These are phyloP conservation scores for Termitomyces sp. DNA, from an alignment of 768 basidiomycete genomes.

Conservation along the genomic window DNA sequence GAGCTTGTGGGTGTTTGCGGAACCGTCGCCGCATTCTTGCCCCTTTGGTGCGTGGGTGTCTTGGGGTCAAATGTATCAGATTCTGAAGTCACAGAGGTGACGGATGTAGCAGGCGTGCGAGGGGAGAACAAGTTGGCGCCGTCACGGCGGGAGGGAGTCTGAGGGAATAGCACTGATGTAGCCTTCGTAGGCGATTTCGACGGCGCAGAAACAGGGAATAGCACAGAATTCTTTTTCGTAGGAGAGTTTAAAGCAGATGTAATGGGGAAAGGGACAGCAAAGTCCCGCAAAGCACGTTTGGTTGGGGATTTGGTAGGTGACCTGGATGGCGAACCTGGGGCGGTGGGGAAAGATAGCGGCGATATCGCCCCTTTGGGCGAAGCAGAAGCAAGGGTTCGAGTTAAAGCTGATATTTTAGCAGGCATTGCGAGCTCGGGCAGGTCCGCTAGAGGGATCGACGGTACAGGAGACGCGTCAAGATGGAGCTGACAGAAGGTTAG, in stretches of 20 bases:
- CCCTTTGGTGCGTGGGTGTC: conserved; percentile 67
- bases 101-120: conserved; percentile 43
- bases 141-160: conserved; percentile 60
- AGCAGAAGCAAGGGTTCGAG: conserved; percentile 66
- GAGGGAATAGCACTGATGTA: conserved; percentile 45
- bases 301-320: conserved; percentile 38
- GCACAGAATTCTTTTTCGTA: conserved; percentile 10
- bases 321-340: conserved; percentile 39
- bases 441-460: conserved; percentile 62
- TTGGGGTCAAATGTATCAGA: conserved; percentile 42
- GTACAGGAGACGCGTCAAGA: conserved; percentile 37
- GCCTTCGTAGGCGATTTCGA: conserved; percentile 22
- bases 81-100: conserved; percentile 21
- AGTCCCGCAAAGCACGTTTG: conserved; percentile 31
- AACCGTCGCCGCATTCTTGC: conserved; percentile 50
- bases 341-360: conserved; percentile 37
- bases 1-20: conserved; percentile 73
- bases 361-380: conserved; percentile 61
- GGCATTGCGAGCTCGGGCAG: conserved; percentile 56
- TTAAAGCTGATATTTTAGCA: conserved; percentile 64
- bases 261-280: conserved; percentile 14
- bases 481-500: conserved; percentile 47
- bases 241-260: conserved; percentile 7
- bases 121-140: conserved; percentile 40
- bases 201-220: neutral